Conservation (phyloP, 345 rosid species). For the Moringa oleifera region DNA sequence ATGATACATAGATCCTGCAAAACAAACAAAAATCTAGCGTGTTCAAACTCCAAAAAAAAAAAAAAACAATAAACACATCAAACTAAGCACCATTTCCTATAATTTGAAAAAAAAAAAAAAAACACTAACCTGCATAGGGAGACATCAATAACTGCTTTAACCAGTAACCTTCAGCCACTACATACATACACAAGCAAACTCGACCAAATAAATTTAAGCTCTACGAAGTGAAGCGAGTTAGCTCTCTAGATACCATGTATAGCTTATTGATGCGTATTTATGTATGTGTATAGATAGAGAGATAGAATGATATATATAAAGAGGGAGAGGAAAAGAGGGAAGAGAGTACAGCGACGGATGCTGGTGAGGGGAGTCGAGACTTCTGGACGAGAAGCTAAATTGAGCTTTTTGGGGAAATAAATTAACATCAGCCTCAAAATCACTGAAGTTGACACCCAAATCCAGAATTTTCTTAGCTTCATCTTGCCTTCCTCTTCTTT, state of each 20-base stretch:
- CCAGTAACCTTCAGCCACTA: conserved; percentile 99
- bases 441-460: conserved; percentile 43
- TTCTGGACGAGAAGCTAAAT: conserved; percentile 84
- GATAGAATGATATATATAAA: too few relatives aligned
- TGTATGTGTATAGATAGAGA: neutral
- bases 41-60: neutral
- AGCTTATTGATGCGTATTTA: neutral
- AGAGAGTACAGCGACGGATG: conserved; percentile 79
- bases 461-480: conserved; percentile 38
- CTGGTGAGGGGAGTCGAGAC: conserved; percentile 93
- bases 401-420: conserved; percentile 52
- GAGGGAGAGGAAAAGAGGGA: too few relatives aligned
- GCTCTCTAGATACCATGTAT: neutral
- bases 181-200: conserved; percentile 10
- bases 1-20: conserved; percentile 92
- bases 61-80: neutral
- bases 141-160: conserved; percentile 86
- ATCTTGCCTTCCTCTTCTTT: conserved; percentile 16
- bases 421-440: conserved; percentile 45
- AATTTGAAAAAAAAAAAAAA: neutral
- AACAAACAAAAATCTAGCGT: conserved; percentile 3
- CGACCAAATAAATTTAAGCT: neutral
- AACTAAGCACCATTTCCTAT: neutral
- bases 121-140: conserved; percentile 67
- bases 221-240: neutral